Evolutionary conservation across 2,329 filamentous ascomycete species (phyloP).

Genomic region (Epichloe typhina): DNA sequence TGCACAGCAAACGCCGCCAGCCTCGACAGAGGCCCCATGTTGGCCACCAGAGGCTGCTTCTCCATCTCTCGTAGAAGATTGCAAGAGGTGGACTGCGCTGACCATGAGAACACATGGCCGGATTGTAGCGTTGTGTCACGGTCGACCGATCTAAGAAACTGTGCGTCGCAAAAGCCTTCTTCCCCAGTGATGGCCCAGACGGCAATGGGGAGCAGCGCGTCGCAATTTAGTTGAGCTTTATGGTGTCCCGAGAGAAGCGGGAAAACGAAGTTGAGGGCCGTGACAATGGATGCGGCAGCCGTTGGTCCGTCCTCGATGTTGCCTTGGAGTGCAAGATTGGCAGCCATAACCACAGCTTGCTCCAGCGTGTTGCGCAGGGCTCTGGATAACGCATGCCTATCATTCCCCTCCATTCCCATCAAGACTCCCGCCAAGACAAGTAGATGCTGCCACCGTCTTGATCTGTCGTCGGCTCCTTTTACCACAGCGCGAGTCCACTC

Average conservation of each 20-base stretch:
- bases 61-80: constrained; percentile 44
- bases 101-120: constrained; percentile 46
- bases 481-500: constrained; percentile 44
- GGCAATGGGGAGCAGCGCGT: constrained; percentile 56
- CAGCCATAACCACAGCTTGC: constrained; percentile 57
- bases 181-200: constrained; percentile 54
- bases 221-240: constrained; percentile 48
- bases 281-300: constrained; percentile 41
- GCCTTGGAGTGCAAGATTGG: constrained; percentile 58
- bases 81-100: constrained; percentile 45
- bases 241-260: constrained; percentile 52
- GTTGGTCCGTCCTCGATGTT: constrained; percentile 25
- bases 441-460: constrained; percentile 67
- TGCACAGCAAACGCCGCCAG: constrained; percentile 52
- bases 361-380: constrained; percentile 56
- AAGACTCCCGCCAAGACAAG: constrained; percentile 69
- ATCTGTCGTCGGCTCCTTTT: constrained; percentile 43
- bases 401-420: constrained; percentile 57
- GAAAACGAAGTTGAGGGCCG: constrained; percentile 68
- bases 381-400: constrained; percentile 48
- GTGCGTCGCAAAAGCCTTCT: constrained; percentile 63
- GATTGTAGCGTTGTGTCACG: constrained; percentile 45
- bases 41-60: constrained; percentile 46
- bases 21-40: constrained; percentile 54
- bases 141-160: constrained; percentile 60